Evolutionary conservation across 1,284 basidiomycete genomes (phyloP).

Genomic region (Tilletia indica): DNA sequence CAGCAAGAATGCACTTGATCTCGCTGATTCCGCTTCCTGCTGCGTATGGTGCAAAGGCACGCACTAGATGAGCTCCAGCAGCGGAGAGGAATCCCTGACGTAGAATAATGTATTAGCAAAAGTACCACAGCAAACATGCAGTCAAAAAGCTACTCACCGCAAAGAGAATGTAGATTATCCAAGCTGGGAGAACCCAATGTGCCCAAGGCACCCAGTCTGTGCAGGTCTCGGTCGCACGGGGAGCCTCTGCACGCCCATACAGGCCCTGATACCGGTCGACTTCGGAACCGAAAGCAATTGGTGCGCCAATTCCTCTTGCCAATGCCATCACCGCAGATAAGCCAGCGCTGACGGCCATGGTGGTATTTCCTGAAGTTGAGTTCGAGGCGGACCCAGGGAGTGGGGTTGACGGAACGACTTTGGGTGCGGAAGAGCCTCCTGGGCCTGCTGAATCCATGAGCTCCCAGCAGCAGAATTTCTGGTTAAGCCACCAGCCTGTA

Average conservation of each 20-base stretch:
- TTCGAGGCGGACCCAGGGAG: not conserved
- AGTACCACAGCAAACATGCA: not conserved
- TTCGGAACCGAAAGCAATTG: conserved; percentile 21
- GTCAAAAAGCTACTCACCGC: conserved; percentile 57
- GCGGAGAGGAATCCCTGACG: conserved; percentile 26
- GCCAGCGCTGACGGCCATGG: conserved; percentile 19
- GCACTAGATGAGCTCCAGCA: conserved; percentile 75
- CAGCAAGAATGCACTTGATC: conserved; percentile 92
- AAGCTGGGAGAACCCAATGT: conserved; percentile 69
- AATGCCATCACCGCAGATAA: conserved; percentile 63
- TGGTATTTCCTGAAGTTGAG: not conserved
- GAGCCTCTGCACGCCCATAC: not conserved
- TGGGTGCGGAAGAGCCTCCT: conserved; percentile 23
- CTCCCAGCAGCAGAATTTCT: conserved; percentile 98
- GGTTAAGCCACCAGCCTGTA: conserved; percentile 97
- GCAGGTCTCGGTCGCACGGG: conserved; percentile 67
- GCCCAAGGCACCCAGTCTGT: conserved; percentile 94
- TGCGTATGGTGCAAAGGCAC: conserved; percentile 84
- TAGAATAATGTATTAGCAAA: not conserved
- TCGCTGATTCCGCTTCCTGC: conserved; percentile 98
- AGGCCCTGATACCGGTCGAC: not conserved
- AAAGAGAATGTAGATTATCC: conserved; percentile 81
- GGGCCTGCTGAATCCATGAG: conserved; percentile 49
- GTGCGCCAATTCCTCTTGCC: conserved; percentile 18
- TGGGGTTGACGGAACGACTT: not conserved